These are phyloP conservation scores for Myxozyma kluyveri DNA, from an alignment of 805 yeast species.

Conservation along the genomic window DNA sequence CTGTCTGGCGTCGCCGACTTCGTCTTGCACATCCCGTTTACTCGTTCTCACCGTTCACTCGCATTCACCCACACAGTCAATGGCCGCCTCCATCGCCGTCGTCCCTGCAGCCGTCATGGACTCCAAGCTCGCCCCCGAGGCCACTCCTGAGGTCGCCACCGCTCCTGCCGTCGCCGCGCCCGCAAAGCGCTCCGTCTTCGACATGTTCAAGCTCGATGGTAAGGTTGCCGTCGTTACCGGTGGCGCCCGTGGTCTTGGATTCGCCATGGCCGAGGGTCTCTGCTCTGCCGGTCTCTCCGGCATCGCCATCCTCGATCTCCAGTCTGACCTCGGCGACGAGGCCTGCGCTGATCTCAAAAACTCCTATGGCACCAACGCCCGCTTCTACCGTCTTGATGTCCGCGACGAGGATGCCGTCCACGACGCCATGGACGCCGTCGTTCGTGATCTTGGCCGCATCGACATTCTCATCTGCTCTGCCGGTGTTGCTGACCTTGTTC, in stretches of 20 bases:
- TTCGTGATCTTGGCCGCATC: constrained; percentile 52
- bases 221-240: constrained; percentile 64
- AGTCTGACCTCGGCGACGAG: constrained; percentile 59
- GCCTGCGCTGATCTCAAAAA: constrained; percentile 55
- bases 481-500: constrained; percentile 66
- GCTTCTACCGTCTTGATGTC: constrained; percentile 64
- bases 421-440: constrained; percentile 52
- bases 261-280: constrained; percentile 59
- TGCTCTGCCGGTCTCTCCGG: constrained; percentile 56
- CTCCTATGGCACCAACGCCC: constrained; percentile 54
- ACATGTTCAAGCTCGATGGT: constrained; percentile 57
- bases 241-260: constrained; percentile 66
- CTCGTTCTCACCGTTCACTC: background rate
- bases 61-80: background rate
- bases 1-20: background rate
- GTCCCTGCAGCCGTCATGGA: background rate
- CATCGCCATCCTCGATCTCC: constrained; percentile 53
- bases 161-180: constrained; percentile 30
- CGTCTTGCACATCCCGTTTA: background rate
- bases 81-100: background rate
- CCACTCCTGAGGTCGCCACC: constrained; percentile 30
- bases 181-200: constrained; percentile 39
- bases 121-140: background rate
- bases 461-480: constrained; percentile 62
- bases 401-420: constrained; percentile 51